Evolutionary conservation across 192 early-diverging fungal species (phyloP), one percentile per base, ranked within the genome.

Genomic region (Coemansia sp.): DNA sequence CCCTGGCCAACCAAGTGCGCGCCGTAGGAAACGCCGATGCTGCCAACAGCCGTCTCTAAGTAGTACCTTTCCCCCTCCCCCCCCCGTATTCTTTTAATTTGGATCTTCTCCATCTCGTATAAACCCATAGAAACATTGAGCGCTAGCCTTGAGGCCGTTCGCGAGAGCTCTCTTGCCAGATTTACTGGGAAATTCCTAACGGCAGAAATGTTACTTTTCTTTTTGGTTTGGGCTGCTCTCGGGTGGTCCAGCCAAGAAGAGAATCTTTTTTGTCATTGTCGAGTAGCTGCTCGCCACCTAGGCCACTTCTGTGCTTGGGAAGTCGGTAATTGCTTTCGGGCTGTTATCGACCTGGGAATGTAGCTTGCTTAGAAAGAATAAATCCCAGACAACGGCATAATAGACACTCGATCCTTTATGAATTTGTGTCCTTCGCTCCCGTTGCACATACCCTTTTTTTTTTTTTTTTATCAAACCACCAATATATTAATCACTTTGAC

Each of bases 1-100:
- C 87, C 50, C 73, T 90, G 50, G 74, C 85, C 0, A 73, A 74
- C 58, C 78, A 78, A 59, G 84, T 89, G 46, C 74, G 71, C 9
- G 50, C 72, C 2, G 75, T 82, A 12, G 67, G 68, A 60, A 39
- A 19, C 34, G 59, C 59, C 36, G 59, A 61, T 32, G 32, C 59
- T 23, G 21, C 21, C 57, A 36, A 8, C 57, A n/a, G 34, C 34
- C 59, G 3, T 5, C n/a, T 61, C 21, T 61, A 61, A 61, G n/a
- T 9, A 6, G 4, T 19, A 0, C n/a, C 15, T 9, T 31, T 2
- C 19, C 17, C 2, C 5, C 2, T n/a, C 19, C 7, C 14, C 15
- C 31, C 21, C 21, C 4, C 45, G n/a, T 19, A 48, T 21, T 55
- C 15, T 17, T 41, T 12, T 39, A 42, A 41, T 5, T 39, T 29